phyloP scores from a whole-genome alignment of 2,329 filamentous ascomycete genomes.

The Pseudopithomyces chartarum region DNA sequence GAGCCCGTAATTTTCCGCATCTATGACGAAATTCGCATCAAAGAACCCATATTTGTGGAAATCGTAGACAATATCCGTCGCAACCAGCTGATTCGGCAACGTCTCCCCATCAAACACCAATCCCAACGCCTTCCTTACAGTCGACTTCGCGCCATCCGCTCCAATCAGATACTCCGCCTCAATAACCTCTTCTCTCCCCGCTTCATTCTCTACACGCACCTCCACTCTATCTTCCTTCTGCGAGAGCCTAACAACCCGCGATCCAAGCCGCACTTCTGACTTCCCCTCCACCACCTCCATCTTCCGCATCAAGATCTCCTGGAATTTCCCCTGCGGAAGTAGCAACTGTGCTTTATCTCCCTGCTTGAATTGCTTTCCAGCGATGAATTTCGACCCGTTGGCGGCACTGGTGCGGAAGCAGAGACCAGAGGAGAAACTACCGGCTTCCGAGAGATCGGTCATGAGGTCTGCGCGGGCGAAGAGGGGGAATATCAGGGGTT shows the following conservation, averaged over 20 bases:
- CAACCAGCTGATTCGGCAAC: slow-evolving; percentile 44
- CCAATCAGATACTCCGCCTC: slow-evolving; percentile 35
- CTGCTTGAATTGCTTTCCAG: slow-evolving; percentile 27
- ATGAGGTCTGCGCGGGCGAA: slow-evolving; percentile 45
- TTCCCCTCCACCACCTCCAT: slow-evolving; percentile 14
- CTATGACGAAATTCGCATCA: slow-evolving; percentile 49
- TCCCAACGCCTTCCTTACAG: slow-evolving; percentile 23
- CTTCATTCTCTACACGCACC: slow-evolving; percentile 11
- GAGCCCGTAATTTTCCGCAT: slow-evolving; percentile 44
- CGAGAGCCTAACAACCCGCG: slow-evolving; percentile 19
- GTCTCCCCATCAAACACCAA: slow-evolving; percentile 40
- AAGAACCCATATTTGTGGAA: slow-evolving; percentile 46
- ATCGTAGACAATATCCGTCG: slow-evolving; percentile 45
- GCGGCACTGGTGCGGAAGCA: slow-evolving; percentile 34
- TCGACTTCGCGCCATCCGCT: slow-evolving; percentile 36
- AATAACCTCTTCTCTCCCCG: slow-evolving; percentile 16
- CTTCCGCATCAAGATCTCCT: slow-evolving; percentile 28
- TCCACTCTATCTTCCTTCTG: slow-evolving; percentile 11
- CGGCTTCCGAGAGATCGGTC: slow-evolving; percentile 37
- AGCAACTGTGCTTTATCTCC: slow-evolving; percentile 33
- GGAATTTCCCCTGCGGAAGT: slow-evolving; percentile 39
- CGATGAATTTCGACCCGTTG: slow-evolving; percentile 33
- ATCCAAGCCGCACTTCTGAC: slow-evolving; percentile 27
- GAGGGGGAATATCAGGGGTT: slow-evolving; percentile 47
- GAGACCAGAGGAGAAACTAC: slow-evolving; percentile 28